phyloP scores from a whole-genome alignment of 768 basidiomycete species.

The Auriscalpium orientale region DNA sequence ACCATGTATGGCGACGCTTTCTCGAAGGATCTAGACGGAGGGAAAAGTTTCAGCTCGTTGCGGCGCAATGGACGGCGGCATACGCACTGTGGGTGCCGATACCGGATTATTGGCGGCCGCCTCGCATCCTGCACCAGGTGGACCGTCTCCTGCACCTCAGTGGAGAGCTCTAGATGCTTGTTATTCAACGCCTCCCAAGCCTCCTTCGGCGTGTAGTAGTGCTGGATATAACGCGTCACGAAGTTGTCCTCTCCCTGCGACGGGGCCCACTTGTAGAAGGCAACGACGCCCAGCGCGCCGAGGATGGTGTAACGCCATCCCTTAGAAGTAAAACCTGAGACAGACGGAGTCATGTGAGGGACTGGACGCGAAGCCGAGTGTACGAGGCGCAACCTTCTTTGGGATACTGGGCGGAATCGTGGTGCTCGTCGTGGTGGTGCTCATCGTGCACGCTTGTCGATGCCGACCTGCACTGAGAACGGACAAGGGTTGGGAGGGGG shows the following conservation, averaged over 20 bases:
- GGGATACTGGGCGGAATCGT: conserved; percentile 38
- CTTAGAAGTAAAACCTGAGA: conserved; percentile 51
- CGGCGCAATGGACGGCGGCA: background rate
- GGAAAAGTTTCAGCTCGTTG: background rate
- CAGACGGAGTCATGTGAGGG: background rate
- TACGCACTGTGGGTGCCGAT: conserved; percentile 64
- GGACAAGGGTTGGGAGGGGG: background rate
- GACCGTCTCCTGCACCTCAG: conserved; percentile 35
- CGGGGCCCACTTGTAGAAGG: conserved; percentile 65
- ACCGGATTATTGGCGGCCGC: conserved; percentile 46
- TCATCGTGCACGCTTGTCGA: conserved; percentile 24
- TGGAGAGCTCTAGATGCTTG: conserved; percentile 44
- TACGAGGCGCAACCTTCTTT: conserved; percentile 46
- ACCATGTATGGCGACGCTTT: conserved; percentile 9
- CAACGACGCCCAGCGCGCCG: conserved; percentile 39
- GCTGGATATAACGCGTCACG: conserved; percentile 58
- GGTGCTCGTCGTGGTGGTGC: conserved; percentile 32
- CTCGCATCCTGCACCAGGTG: conserved; percentile 36
- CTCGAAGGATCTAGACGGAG: conserved; percentile 2
- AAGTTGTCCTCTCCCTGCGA: conserved; percentile 50
- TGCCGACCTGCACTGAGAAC: conserved; percentile 20
- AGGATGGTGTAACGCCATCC: conserved; percentile 64
- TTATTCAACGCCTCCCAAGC: conserved; percentile 50
- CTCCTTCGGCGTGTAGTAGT: conserved; percentile 46
- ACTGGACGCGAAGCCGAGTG: background rate